Base-by-base conservation (phyloP, 257 asterid genomes). In the Galeopsis tetrahit region DNA sequence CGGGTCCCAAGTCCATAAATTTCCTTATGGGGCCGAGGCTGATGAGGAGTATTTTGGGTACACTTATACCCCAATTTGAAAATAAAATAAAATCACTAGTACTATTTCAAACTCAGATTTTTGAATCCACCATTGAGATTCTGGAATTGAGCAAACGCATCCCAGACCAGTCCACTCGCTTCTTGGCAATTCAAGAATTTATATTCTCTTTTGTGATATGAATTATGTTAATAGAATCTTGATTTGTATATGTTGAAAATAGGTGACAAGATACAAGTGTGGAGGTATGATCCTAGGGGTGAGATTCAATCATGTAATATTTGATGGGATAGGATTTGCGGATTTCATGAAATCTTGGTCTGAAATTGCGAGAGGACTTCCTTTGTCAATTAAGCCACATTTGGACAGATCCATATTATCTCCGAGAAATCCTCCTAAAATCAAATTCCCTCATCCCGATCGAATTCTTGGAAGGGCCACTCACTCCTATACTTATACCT, bases 231-330 rank as follows among this genome's bases (percentile, higher is more conserved):
- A 13, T 1, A 48, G 15, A n/a, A 13, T 48, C 36, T 10, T 15
- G 15, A 38, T 59, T 21, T n/a, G 49, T 11, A 10, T n/a, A n/a
- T 11, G 44, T 32, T 13, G n/a, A 38, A 38, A 39, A 2, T 6
- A 66, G 71, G 59, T 66, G 58, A 66, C 43, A 0, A 66, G 43
- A 46, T 67, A 32, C 42, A 48, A 15, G 35, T 49, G 72, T 35
- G 72, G 62, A 34, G 72, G 72, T 4, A 33, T 67, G 8, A 67
- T 67, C 17, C 62, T 67, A 14, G 72, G 72, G 1, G 49, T 67
- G 15, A 55, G 62, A 49, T 48, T 67, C 28, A 66, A 44, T 10
- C 58, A 66, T 35, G 31, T 44, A 6, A 0, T 66, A 3, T 21
- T 66, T 15, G 72, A 67, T 40, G 62, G 62, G 1, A 10, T 8